These are phyloP conservation scores for Calonectria hongkongensis DNA, from an alignment of 2,329 filamentous ascomycete species.

Conservation along the genomic window DNA sequence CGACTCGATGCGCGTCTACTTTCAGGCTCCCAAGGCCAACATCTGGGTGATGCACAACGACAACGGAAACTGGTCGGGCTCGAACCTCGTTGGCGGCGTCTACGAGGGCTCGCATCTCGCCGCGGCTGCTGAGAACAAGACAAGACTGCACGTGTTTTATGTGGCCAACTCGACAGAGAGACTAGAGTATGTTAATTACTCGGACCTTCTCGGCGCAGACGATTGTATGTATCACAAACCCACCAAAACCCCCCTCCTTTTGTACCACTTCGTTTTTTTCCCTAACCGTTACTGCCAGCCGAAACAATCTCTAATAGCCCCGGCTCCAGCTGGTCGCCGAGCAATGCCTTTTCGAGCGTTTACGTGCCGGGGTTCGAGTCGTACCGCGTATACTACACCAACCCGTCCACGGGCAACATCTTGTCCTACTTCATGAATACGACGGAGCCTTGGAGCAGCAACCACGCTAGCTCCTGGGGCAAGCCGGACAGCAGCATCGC, in stretches of 20 bases:
- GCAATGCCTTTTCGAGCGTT: conserved; percentile 37
- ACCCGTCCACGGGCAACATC: conserved; percentile 38
- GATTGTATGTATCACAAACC: conserved; percentile 16
- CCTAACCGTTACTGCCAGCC: conserved; percentile 12
- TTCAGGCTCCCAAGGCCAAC: conserved; percentile 41
- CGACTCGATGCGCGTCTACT: conserved; percentile 43
- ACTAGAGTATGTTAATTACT: conserved; percentile 37
- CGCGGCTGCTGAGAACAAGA: conserved; percentile 33
- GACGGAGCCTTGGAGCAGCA: conserved; percentile 20
- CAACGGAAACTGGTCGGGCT: conserved; percentile 35
- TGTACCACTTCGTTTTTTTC: background rate
- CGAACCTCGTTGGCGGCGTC: conserved; percentile 30
- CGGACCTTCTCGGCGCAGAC: conserved; percentile 29
- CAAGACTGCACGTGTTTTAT: conserved; percentile 42
- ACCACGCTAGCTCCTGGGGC: conserved; percentile 38
- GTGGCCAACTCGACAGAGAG: conserved; percentile 38
- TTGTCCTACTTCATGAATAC: conserved; percentile 38
- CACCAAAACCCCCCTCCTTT: background rate
- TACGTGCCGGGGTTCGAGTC: conserved; percentile 38
- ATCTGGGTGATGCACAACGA: conserved; percentile 41
- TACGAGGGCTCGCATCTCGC: conserved; percentile 40
- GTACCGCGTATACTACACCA: conserved; percentile 46
- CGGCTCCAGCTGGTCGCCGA: conserved; percentile 39
- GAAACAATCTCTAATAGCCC: conserved; percentile 37
- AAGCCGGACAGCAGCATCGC: conserved; percentile 42